Conservation (phyloP, 768 basidiomycete genomes). For the Mycena belliarum region DNA sequence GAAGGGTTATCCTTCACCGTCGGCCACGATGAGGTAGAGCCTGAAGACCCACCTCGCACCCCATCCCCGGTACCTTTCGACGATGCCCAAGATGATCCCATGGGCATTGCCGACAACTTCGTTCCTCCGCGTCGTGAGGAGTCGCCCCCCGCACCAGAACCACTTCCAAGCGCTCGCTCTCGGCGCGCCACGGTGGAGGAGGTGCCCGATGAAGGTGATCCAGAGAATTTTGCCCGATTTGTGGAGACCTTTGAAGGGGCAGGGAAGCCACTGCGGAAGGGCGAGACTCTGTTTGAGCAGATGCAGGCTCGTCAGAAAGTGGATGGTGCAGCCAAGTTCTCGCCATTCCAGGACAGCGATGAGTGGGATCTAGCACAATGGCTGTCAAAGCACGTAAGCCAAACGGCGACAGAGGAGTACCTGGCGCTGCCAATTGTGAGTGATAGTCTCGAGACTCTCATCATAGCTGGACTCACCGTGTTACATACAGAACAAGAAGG, state of each 20-base stretch:
- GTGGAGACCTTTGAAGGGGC: background rate
- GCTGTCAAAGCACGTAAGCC: conserved; percentile 28
- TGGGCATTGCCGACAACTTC: background rate
- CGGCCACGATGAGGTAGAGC: background rate
- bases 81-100: background rate
- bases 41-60: background rate
- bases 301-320: background rate
- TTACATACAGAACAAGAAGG: background rate
- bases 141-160: background rate
- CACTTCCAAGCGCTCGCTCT: background rate
- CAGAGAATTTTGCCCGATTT: background rate
- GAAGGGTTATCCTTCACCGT: no score
- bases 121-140: background rate
- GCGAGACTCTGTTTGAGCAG: background rate
- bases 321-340: background rate
- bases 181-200: background rate
- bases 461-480: background rate
- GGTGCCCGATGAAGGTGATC: background rate
- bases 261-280: background rate
- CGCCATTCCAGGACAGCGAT: background rate
- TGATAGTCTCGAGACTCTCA: background rate
- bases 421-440: conserved; percentile 23
- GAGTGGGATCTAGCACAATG: conserved; percentile 34
- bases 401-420: conserved; percentile 30
- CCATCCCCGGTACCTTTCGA: background rate